Percentiles rank a stretch among this genome's conserved stretches.
Conservation (phyloP, 257 asterid genomes). For the Solanum peruvianum region DNA sequence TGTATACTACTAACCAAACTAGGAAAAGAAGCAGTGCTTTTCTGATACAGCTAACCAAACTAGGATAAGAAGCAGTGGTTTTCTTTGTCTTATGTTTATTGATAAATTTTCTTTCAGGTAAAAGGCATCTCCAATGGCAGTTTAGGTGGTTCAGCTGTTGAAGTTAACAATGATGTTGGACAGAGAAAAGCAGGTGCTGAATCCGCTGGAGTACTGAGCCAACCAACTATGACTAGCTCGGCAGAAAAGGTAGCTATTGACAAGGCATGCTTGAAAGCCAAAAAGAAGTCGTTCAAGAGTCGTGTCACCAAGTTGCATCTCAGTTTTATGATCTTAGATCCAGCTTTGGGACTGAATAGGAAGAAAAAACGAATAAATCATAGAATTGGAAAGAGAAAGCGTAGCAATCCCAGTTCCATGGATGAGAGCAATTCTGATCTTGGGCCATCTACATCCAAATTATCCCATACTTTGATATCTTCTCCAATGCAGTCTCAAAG, state of each 20-base stretch:
- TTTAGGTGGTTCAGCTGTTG: slow-evolving; percentile 3
- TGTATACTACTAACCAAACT: neutral
- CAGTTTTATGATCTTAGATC: slow-evolving; percentile 59
- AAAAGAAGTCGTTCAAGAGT: slow-evolving; percentile 31
- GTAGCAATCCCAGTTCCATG: slow-evolving; percentile 1
- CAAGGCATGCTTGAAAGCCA: slow-evolving; percentile 15
- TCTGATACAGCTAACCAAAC: neutral
- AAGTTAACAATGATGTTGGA: slow-evolving; percentile 7
- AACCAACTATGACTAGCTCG: neutral
- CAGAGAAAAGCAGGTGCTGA: slow-evolving; percentile 6
- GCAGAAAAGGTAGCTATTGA: slow-evolving; percentile 5
- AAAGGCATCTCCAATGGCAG: slow-evolving; percentile 17
- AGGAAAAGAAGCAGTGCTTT: neutral
- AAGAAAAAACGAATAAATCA: slow-evolving; percentile 30
- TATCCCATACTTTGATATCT: slow-evolving; percentile 3
- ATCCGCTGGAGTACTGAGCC: neutral
- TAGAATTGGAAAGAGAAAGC: slow-evolving; percentile 7
- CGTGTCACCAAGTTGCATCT: slow-evolving; percentile 24
- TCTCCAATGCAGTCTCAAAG: neutral
- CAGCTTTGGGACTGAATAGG: slow-evolving; percentile 25
- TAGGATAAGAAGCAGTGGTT: neutral
- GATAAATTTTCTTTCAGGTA: slow-evolving; percentile 15
- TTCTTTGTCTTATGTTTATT: neutral
- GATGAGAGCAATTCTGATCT: slow-evolving; percentile 18
- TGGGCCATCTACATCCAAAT: slow-evolving; percentile 30